Evolutionary conservation across 495 filamentous ascomycete genomes (phyloP).

Genomic region (Xylaria grammica): DNA sequence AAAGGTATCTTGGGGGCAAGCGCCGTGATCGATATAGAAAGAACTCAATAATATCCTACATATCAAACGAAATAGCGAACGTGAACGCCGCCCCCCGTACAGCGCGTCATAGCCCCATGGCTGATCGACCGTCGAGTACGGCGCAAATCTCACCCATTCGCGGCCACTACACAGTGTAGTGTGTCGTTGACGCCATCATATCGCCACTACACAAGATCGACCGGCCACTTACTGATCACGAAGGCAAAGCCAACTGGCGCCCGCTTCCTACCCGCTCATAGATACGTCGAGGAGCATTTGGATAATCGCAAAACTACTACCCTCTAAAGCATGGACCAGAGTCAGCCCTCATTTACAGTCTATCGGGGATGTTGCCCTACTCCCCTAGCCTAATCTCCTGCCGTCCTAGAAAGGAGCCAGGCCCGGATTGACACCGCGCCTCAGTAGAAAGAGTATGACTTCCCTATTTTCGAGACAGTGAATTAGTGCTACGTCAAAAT

Average conservation of each 20-base stretch:
- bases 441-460: not conserved
- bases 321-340: not conserved
- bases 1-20: too few species aligned
- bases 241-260: too few species aligned
- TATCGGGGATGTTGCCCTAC: not conserved
- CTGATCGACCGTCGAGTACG: too few species aligned
- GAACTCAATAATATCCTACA: conserved; percentile 1
- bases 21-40: not conserved
- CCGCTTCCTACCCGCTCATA: not conserved
- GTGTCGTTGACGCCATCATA: not conserved
- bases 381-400: not conserved
- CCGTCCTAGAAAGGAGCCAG: not conserved
- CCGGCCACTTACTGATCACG: too few species aligned
- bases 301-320: not conserved
- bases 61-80: not conserved
- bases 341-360: not conserved
- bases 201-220: not conserved
- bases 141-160: not conserved
- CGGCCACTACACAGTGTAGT: not conserved
- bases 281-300: not conserved
- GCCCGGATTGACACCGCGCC: not conserved
- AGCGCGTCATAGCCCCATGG: not conserved
- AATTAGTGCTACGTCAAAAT: not conserved
- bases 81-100: not conserved
- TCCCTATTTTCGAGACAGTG: not conserved